Percentiles rank a stretch among this genome's conserved stretches.
Conservation (phyloP, 495 filamentous ascomycete genomes). For the Lepraria neglecta region DNA sequence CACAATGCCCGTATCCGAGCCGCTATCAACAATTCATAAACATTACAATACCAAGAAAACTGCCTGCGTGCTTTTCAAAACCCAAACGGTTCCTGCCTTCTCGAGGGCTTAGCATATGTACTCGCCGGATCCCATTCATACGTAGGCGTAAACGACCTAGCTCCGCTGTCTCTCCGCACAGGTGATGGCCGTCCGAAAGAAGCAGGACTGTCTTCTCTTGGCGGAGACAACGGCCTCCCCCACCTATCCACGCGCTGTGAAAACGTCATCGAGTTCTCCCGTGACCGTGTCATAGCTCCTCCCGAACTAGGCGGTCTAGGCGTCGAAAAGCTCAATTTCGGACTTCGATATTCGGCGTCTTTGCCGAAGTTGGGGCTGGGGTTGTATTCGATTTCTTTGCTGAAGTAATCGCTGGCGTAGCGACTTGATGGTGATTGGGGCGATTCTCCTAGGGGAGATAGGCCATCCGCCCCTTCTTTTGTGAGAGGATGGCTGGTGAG, state of each 20-base stretch:
- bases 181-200: constrained; percentile 2
- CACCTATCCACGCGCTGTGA: constrained; percentile 3
- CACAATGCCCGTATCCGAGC: not conserved
- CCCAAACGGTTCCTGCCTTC: constrained; percentile 1
- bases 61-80: not conserved
- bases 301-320: constrained; percentile 36
- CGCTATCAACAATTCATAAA: constrained; percentile 6
- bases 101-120: constrained; percentile 31
- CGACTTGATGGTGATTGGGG: constrained; percentile 34
- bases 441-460: constrained; percentile 9
- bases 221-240: constrained; percentile 9
- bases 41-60: not conserved
- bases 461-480: constrained; percentile 5
- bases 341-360: constrained; percentile 50
- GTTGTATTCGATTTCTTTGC: constrained; percentile 29
- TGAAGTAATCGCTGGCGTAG: constrained; percentile 29
- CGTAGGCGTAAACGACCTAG: constrained; percentile 8
- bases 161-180: constrained; percentile 8
- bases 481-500: constrained; percentile 34
- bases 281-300: constrained; percentile 5
- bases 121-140: constrained; percentile 37
- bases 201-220: not conserved
- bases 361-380: constrained; percentile 6
- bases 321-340: constrained; percentile 54
- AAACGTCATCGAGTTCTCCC: constrained; percentile 6